phyloP scores from a whole-genome alignment of 192 early-diverging fungal genomes.

The Glomus cerebriforme region DNA sequence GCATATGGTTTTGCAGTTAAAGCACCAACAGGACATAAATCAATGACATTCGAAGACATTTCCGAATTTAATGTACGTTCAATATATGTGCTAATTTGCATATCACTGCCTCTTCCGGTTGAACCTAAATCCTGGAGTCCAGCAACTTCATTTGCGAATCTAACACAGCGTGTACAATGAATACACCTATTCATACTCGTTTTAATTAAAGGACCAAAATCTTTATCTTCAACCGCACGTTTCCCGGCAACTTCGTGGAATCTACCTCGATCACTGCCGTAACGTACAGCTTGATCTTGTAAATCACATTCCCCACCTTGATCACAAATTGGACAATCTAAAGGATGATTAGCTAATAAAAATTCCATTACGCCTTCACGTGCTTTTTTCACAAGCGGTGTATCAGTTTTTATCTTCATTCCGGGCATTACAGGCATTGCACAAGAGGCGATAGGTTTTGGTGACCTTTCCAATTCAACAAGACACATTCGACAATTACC shows the following conservation, averaged over 20 bases:
- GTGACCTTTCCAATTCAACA: constrained; percentile 95
- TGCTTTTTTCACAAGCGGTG: constrained; percentile 93
- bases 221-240: constrained; percentile 97
- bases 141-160: constrained; percentile 97
- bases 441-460: constrained; percentile 96
- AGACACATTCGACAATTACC: constrained; percentile 99
- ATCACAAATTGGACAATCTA: constrained; percentile 99
- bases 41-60: constrained; percentile 97
- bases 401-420: constrained; percentile 96
- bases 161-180: constrained; percentile 98
- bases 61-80: constrained; percentile 86
- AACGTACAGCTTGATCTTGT: constrained; percentile 97
- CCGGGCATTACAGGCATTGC: constrained; percentile 97
- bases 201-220: constrained; percentile 93
- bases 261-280: constrained; percentile 91
- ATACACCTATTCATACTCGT: constrained; percentile 99
- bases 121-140: constrained; percentile 95
- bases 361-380: constrained; percentile 95
- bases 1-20: constrained; percentile 96
- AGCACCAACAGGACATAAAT: constrained; percentile 98
- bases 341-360: constrained; percentile 94
- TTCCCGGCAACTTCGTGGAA: constrained; percentile 83
- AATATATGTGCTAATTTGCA: constrained; percentile 98
- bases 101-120: constrained; percentile 92
- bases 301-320: constrained; percentile 99